Conservation (phyloP, 2,329 filamentous ascomycete species). For the Penicillium oxalicum region DNA sequence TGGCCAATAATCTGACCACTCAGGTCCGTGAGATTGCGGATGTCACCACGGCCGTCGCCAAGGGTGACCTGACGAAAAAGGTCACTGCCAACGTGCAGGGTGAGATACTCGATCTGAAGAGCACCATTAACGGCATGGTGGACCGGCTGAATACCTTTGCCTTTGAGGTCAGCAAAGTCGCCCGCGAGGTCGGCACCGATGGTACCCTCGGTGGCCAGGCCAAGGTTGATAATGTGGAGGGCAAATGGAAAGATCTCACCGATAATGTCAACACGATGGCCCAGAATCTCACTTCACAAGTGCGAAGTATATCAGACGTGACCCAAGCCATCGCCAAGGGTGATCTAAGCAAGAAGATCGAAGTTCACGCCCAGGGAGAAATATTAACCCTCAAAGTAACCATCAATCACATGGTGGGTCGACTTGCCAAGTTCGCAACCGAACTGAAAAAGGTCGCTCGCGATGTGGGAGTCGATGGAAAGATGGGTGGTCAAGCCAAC, state of each 20-base stretch:
- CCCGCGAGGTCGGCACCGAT: constrained; percentile 59
- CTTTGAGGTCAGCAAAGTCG: constrained; percentile 61
- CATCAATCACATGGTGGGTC: constrained; percentile 98
- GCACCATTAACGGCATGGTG: constrained; percentile 71
- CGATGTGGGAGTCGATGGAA: constrained; percentile 94
- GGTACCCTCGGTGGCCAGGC: constrained; percentile 60
- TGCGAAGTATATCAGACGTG: constrained; percentile 86
- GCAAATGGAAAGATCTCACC: constrained; percentile 62
- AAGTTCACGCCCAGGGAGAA: constrained; percentile 90
- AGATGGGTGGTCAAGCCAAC: constrained; percentile 96
- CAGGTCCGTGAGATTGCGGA: constrained; percentile 97
- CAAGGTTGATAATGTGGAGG: constrained; percentile 59
- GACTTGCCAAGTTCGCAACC: constrained; percentile 90
- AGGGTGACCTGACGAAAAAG: constrained; percentile 90
- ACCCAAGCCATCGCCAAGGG: constrained; percentile 93
- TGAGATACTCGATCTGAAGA: constrained; percentile 91
- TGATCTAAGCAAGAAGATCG: constrained; percentile 92
- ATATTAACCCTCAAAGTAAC: constrained; percentile 91
- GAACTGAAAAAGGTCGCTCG: constrained; percentile 93
- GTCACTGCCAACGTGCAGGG: constrained; percentile 90
- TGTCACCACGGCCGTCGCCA: constrained; percentile 90
- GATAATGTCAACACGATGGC: constrained; percentile 65
- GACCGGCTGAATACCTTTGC: constrained; percentile 59
- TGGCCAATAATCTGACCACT: constrained; percentile 96
- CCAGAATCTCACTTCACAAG: constrained; percentile 59